These are phyloP conservation scores for Cicer yamashitae DNA, from an alignment of 306 rosid species.

Conservation along the genomic window DNA sequence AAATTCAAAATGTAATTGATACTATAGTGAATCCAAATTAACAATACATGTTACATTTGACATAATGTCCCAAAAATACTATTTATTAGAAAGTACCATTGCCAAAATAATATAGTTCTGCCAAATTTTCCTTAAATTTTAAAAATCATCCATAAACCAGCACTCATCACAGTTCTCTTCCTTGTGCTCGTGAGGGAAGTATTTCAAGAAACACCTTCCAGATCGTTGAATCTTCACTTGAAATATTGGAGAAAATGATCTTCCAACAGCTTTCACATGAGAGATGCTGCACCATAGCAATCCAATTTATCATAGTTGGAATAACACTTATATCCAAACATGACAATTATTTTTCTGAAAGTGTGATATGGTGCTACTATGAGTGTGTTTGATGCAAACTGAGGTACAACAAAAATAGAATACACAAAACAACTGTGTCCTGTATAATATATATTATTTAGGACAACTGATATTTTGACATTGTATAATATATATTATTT, in stretches of 20 bases:
- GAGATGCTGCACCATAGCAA: conserved; percentile 57
- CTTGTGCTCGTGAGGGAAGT: conserved; percentile 20
- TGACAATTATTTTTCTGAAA: neutral
- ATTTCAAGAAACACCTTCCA: conserved; percentile 52
- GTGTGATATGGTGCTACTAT: neutral
- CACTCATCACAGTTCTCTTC: neutral
- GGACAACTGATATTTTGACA: too few species aligned
- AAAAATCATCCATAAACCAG: neutral
- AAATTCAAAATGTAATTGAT: neutral
- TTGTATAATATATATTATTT: too few species aligned
- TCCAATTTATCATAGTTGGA: conserved; percentile 10
- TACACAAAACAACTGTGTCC: neutral
- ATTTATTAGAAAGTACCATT: neutral
- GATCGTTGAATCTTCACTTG: conserved; percentile 44
- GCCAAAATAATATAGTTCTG: neutral
- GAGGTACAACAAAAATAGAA: neutral
- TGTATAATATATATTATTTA: too few species aligned
- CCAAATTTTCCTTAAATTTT: too few species aligned
- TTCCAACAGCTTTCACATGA: conserved; percentile 60
- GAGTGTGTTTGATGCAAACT: neutral
- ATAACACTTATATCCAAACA: conserved; percentile 15
- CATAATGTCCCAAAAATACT: neutral
- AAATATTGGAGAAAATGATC: conserved; percentile 45
- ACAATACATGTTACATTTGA: neutral
- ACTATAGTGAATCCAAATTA: neutral